Conservation (phyloP, 1,284 basidiomycete genomes). For the Rhodotorula sp. region DNA sequence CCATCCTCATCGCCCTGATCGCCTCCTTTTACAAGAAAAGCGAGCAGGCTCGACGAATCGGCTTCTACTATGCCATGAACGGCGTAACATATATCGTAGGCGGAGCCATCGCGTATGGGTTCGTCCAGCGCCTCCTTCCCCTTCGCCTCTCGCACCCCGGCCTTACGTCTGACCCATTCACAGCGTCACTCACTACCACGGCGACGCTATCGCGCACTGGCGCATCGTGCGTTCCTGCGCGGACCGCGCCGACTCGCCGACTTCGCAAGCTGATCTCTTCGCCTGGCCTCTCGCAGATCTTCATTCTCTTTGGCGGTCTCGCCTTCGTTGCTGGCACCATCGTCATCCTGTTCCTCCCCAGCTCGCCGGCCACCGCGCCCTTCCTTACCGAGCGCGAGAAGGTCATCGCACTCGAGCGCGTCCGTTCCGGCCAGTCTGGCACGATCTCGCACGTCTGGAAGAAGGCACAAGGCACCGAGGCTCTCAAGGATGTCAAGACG, state of each 20-base stretch:
- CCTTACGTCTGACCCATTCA: slow-evolving; percentile 18
- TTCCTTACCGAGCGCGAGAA: slow-evolving; percentile 62
- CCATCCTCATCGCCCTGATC: slow-evolving; percentile 27
- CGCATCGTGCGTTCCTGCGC: slow-evolving; percentile 25
- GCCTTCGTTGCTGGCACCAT: slow-evolving; percentile 49
- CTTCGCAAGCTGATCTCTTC: neutral
- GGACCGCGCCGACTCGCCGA: too few relatives aligned
- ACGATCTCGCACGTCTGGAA: slow-evolving; percentile 62
- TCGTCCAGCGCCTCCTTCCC: slow-evolving; percentile 51
- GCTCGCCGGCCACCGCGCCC: slow-evolving; percentile 63
- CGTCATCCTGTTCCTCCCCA: slow-evolving; percentile 64
- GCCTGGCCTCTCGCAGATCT: slow-evolving; percentile 3
- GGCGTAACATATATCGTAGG: slow-evolving; percentile 64
- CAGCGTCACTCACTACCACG: slow-evolving; percentile 42
- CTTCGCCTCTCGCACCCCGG: too few relatives aligned
- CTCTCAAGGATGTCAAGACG: slow-evolving; percentile 59
- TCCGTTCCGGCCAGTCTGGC: slow-evolving; percentile 66
- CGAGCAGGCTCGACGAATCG: slow-evolving; percentile 64
- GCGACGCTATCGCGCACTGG: slow-evolving; percentile 47
- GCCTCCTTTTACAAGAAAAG: slow-evolving; percentile 64
- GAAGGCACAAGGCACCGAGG: slow-evolving; percentile 61
- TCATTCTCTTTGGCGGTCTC: slow-evolving; percentile 13
- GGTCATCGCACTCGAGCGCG: slow-evolving; percentile 63
- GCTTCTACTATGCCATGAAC: slow-evolving; percentile 49
- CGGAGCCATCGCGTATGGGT: slow-evolving; percentile 63